Evolutionary conservation across 257 asterid genomes (phyloP).

Genomic region (Plantago ovata): DNA sequence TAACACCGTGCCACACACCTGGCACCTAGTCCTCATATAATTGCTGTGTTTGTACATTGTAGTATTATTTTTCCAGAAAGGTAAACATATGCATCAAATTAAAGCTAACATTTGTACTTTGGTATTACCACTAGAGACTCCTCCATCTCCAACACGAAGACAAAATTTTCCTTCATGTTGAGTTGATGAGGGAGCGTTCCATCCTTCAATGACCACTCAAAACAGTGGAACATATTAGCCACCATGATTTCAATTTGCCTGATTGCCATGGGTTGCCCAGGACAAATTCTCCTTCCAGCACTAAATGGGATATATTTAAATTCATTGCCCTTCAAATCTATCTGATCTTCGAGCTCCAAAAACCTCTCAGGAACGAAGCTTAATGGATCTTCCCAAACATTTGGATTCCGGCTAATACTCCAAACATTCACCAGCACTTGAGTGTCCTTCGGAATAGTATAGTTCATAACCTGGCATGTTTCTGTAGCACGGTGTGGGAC

Average conservation of each 20-base stretch:
- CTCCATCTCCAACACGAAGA: neutral
- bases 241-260: neutral
- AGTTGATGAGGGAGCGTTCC: neutral
- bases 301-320: slow-evolving; percentile 6
- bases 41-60: too few species aligned
- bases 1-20: too few species aligned
- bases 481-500: slow-evolving; percentile 3
- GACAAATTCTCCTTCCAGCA: slow-evolving; percentile 12
- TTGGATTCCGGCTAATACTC: neutral
- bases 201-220: slow-evolving; percentile 8
- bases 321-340: neutral
- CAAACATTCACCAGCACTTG: slow-evolving; percentile 2
- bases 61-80: too few species aligned
- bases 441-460: neutral
- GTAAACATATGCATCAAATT: neutral
- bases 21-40: too few species aligned
- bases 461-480: slow-evolving; percentile 4
- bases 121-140: neutral
- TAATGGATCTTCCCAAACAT: slow-evolving; percentile 3
- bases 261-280: neutral
- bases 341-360: neutral
- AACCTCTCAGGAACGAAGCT: neutral
- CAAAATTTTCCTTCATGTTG: neutral
- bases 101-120: neutral
- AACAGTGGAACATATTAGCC: slow-evolving; percentile 4